phyloP scores from a whole-genome alignment of 495 filamentous ascomycete species.

The Astrocystis sublimbata region DNA sequence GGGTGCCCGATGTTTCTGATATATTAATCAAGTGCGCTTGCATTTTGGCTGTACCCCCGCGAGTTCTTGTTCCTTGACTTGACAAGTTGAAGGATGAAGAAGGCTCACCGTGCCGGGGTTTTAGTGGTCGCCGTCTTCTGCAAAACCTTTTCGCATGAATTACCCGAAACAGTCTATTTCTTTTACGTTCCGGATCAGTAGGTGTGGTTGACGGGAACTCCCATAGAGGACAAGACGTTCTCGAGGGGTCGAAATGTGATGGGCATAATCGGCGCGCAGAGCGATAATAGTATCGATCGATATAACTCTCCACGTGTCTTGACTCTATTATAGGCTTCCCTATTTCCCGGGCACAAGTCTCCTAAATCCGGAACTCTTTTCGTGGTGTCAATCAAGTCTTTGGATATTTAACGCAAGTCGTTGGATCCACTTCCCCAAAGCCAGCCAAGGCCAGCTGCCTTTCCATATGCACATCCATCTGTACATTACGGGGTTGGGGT shows the following conservation, averaged over 20 bases:
- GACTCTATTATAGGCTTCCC: not conserved
- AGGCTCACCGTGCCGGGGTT: not conserved
- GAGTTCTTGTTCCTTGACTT: not conserved
- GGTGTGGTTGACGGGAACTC: not conserved
- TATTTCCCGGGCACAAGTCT: not conserved
- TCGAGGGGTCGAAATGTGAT: not conserved
- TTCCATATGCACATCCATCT: not conserved
- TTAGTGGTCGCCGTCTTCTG: conserved; percentile 1
- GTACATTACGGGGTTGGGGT: no score
- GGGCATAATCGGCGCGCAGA: not conserved
- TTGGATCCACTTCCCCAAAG: conserved; percentile 6
- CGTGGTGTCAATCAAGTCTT: not conserved
- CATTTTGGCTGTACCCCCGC: not conserved
- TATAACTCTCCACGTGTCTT: not conserved
- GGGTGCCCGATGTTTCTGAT: not conserved
- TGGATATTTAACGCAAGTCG: not conserved
- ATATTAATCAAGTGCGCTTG: not conserved
- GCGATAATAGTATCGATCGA: not conserved
- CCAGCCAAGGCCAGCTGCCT: not conserved
- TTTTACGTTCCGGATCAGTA: not conserved
- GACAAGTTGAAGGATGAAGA: not conserved
- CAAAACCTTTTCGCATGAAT: conserved; percentile 4
- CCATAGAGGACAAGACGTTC: not conserved
- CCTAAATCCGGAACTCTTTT: not conserved
- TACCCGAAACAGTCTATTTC: conserved; percentile 2